Evolutionary conservation across 495 filamentous ascomycete genomes (phyloP), one percentile per base, ranked within the genome.

Genomic region (Chaetomium tenue): DNA sequence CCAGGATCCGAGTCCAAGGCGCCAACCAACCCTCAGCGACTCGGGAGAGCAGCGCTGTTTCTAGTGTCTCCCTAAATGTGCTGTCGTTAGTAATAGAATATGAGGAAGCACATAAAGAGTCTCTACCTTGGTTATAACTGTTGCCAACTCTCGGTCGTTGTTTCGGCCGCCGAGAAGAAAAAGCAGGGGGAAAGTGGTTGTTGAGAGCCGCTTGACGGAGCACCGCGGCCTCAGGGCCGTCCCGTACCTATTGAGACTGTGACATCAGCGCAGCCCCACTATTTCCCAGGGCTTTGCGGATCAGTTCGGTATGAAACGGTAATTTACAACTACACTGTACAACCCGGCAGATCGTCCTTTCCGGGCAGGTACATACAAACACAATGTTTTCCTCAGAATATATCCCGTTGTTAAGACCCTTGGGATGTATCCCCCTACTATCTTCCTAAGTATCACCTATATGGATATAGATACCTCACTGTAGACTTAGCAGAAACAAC

Each of bases 231-330:
- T 12, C 33, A 37, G 9, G 33, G 33, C 33, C 33, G 33, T 37
- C 11, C 33, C 33, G 33, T 37, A 9, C 33, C 33, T 37, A 37
- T 37, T 12, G 33, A 12, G 11, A 37, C 33, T 37, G 33, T 26
- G 48, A 52, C 48, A 52, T 52, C 48, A 52, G 48, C 48, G 11
- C 37, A 22, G 39, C 26, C 53, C 39, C 44, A 20, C 44, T 47
- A 20, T 47, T 47, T 47, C 15, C 44, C n/a, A 8, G 33, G 33
- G 33, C 28, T 2, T 30, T 30, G 28, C 28, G 28, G 28, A 30
- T 37, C 33, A 37, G 5, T 8, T 37, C 33, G 8, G 11, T 6
- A 37, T 12, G 33, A 37, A 37, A 37, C 33, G 33, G 33, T 37
- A 37, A 37, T 7, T 37, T 37, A 37, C 33, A 37, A 37, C 33